These are phyloP conservation scores for Leptographium galeiforme DNA, from an alignment of 2,329 filamentous ascomycete species.

Conservation along the genomic window DNA sequence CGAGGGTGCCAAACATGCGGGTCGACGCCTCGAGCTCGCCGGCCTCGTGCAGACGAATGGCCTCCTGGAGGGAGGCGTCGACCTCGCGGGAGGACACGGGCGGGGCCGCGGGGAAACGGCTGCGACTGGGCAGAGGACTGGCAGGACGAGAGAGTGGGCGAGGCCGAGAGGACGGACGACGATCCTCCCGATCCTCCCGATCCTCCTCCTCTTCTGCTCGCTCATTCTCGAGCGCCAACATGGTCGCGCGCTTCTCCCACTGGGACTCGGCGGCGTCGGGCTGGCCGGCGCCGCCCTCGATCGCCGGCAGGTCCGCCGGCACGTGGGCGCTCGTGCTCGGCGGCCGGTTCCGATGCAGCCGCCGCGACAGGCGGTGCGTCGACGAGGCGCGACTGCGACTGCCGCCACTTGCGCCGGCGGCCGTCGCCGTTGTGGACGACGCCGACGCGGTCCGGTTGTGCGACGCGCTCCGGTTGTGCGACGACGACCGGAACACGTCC, in stretches of 20 bases:
- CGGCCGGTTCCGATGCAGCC: conserved; percentile 51
- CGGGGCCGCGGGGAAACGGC: conserved; percentile 6
- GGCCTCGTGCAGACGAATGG: conserved; percentile 83
- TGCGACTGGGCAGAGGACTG: too few relatives aligned
- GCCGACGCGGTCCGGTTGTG: too few relatives aligned
- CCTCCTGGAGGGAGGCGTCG: conserved; percentile 74
- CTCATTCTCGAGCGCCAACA: conserved; percentile 57
- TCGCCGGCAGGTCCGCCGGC: conserved; percentile 66
- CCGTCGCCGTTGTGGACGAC: conserved; percentile 17
- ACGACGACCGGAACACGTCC: conserved; percentile 19
- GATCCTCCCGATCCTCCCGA: too few relatives aligned
- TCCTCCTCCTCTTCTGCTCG: not conserved
- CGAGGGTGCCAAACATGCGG: conserved; percentile 69
- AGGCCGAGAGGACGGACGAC: too few relatives aligned
- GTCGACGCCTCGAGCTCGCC: conserved; percentile 71
- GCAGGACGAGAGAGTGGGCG: too few relatives aligned
- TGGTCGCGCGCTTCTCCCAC: conserved; percentile 92
- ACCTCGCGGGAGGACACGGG: conserved; percentile 37
- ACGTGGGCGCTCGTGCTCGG: conserved; percentile 57
- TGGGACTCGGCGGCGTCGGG: conserved; percentile 41
- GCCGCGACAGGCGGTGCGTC: conserved; percentile 46
- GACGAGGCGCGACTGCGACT: conserved; percentile 17
- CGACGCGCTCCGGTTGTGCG: conserved; percentile 35
- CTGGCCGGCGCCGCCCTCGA: conserved; percentile 26
- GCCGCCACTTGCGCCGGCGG: conserved; percentile 20